Percentiles rank a stretch among this genome's conserved stretches.
Evolutionary conservation across 1,139 yeast genomes (phyloP).

Genomic region (Casaregolazyma lundiana): DNA sequence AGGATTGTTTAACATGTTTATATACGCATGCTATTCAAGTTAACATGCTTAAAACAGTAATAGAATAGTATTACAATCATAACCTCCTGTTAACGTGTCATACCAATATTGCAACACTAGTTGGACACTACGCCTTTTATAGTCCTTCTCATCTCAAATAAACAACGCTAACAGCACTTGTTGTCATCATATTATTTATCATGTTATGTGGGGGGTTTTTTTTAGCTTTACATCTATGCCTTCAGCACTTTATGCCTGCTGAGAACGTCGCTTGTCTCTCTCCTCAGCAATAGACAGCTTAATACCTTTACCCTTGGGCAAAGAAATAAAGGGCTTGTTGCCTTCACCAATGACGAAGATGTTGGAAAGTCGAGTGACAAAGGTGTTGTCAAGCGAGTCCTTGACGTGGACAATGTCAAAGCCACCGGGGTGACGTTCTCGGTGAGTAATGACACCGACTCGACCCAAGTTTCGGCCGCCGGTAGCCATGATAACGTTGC

Average conservation of each 20-base stretch:
- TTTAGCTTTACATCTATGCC: slow-evolving; percentile 1
- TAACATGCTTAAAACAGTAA: neutral
- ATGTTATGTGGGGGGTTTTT: neutral
- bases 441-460: slow-evolving; percentile 96
- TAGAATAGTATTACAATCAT: neutral
- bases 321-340: slow-evolving; percentile 92
- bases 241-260: slow-evolving; percentile 29
- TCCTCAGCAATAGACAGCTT: slow-evolving; percentile 97
- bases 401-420: slow-evolving; percentile 98
- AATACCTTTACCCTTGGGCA: slow-evolving; percentile 99
- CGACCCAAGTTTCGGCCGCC: slow-evolving; percentile 99
- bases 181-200: slow-evolving; percentile 1
- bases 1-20: no score
- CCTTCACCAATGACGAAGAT: slow-evolving; percentile 98
- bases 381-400: slow-evolving; percentile 95
- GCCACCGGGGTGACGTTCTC: slow-evolving; percentile 99
- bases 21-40: no score
- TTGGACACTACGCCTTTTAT: no score
- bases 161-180: neutral
- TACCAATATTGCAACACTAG: no score
- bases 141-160: no score
- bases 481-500: slow-evolving; percentile 94
- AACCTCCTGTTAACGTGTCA: no score
- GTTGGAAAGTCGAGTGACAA: slow-evolving; percentile 96
- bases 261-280: slow-evolving; percentile 81